A percentile compares a stretch with the other conserved stretches of the same genome.
Evolutionary conservation across 2,329 filamentous ascomycete genomes (phyloP).

Genomic region (Penicillium sp.): DNA sequence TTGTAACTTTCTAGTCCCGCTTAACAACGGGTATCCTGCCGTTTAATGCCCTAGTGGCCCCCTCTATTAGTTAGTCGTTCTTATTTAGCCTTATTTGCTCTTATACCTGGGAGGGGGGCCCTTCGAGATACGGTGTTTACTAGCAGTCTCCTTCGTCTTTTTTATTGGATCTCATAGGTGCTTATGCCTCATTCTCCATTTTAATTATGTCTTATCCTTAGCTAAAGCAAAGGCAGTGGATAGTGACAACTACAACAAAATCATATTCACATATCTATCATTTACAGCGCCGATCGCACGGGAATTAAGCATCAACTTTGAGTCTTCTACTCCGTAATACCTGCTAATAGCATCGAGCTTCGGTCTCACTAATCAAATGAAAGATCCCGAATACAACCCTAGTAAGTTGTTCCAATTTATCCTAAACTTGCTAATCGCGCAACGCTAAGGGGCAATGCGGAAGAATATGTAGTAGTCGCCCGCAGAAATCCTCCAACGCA

Average conservation of each 20-base stretch:
- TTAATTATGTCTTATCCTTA: not conserved
- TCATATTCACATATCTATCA: too few species aligned
- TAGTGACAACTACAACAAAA: not conserved
- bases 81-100: conserved; percentile 10
- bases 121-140: not conserved
- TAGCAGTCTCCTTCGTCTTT: not conserved
- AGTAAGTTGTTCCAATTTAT: not conserved
- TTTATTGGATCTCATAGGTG: not conserved
- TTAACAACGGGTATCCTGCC: conserved; percentile 22
- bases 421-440: conserved; percentile 4
- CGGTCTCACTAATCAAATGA: not conserved
- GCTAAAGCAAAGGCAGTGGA: not conserved
- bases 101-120: conserved; percentile 13
- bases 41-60: conserved; percentile 12
- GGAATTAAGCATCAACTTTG: not conserved
- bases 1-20: conserved; percentile 25
- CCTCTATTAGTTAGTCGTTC: not conserved
- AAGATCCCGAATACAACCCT: not conserved
- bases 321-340: not conserved
- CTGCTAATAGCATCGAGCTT: not conserved
- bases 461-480: not conserved
- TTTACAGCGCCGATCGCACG: not conserved
- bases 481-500: not conserved
- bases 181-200: not conserved
- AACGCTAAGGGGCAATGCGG: conserved; percentile 3